Evolutionary conservation across 208 protist genomes (phyloP).

Genomic region (Trypanosoma cruzi): DNA sequence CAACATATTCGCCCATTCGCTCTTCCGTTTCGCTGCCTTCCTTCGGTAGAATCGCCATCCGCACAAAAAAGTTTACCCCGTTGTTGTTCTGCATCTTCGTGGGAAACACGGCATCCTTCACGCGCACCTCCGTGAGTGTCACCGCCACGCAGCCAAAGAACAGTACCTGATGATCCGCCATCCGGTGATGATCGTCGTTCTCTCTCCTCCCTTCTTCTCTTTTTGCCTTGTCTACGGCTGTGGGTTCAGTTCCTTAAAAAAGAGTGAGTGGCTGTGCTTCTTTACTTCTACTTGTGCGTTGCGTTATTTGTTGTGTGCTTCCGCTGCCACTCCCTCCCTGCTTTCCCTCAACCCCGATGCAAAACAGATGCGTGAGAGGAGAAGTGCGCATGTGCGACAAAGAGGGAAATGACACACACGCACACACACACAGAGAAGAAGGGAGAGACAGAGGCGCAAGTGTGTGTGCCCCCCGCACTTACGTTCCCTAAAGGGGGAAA

Average conservation of each 20-base stretch:
- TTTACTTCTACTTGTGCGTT: not conserved
- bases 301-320: not conserved
- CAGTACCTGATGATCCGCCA: conserved; percentile 37
- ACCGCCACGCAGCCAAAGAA: conserved; percentile 69
- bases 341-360: not conserved
- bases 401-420: no score
- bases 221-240: no score
- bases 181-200: not conserved
- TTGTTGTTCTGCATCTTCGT: conserved; percentile 36
- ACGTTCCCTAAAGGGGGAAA: not conserved
- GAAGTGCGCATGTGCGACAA: not conserved
- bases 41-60: conserved; percentile 31
- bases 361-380: not conserved
- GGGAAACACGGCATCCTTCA: conserved; percentile 40
- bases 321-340: not conserved
- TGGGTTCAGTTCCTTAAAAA: not conserved
- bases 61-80: conserved; percentile 38
- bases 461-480: no score
- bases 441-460: conserved; percentile 7
- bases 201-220: not conserved
- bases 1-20: conserved; percentile 39
- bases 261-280: not conserved
- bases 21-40: conserved; percentile 37
- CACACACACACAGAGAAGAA: conserved; percentile 22
- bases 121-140: conserved; percentile 50